A percentile compares a stretch with the other conserved stretches of the same genome.
phyloP scores from a whole-genome alignment of 768 basidiomycete species.

The Omphalotus guepiniiformis region DNA sequence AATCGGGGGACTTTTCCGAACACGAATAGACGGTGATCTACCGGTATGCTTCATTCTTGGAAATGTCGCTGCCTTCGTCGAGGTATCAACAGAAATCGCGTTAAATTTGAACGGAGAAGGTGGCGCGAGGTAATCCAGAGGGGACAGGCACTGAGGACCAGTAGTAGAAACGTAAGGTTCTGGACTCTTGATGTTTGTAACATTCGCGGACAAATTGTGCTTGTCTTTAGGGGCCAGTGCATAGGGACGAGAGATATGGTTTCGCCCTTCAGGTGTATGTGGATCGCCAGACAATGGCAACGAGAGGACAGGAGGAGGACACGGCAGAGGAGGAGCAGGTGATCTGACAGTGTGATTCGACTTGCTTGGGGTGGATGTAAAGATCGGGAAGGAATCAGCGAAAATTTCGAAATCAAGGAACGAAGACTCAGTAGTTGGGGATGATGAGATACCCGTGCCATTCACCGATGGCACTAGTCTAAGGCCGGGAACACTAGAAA shows the following conservation, averaged over 20 bases:
- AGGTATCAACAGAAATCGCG: slow-evolving; percentile 4
- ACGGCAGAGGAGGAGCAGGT: slow-evolving; percentile 4
- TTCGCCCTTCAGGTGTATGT: slow-evolving; percentile 1
- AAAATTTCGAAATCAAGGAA: slow-evolving; percentile 5
- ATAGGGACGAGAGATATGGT: slow-evolving; percentile 26
- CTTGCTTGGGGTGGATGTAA: slow-evolving; percentile 1
- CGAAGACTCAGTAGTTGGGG: background rate
- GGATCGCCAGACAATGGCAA: slow-evolving; percentile 4
- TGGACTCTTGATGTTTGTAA: background rate
- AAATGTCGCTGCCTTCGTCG: slow-evolving; percentile 10
- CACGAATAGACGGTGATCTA: slow-evolving; percentile 21
- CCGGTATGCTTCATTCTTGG: slow-evolving; percentile 7
- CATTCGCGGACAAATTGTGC: background rate
- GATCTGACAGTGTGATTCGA: background rate
- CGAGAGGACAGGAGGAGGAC: slow-evolving; percentile 5
- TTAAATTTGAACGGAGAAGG: slow-evolving; percentile 1
- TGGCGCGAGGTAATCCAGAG: slow-evolving; percentile 2
- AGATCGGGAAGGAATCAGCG: background rate
- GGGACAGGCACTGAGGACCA: background rate
- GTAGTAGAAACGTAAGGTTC: too few relatives aligned
- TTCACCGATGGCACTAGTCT: slow-evolving; percentile 18
- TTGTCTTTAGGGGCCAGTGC: slow-evolving; percentile 16
- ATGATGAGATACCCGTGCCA: background rate
- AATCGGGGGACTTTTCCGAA: slow-evolving; percentile 32
- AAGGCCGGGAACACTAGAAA: slow-evolving; percentile 13